phyloP scores from a whole-genome alignment of 176 grass and related monocot species.

The bread wheat (Triticum aestivum) region IWGSC_CS_RefSeq_v2.1 NC_057800.1:430657853-430658352 shows the following conservation, averaged over 20 bases:
- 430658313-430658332: slow-evolving; percentile 15
- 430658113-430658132: slow-evolving; percentile 3
- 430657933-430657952: slow-evolving; percentile 22
- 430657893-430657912: slow-evolving; percentile 16
- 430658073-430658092: slow-evolving; percentile 9
- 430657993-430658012: slow-evolving; percentile 22
- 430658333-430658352: slow-evolving; percentile 25
- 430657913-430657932: slow-evolving; percentile 8
- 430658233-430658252: slow-evolving; percentile 18
- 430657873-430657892: slow-evolving; percentile 23
- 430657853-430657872: slow-evolving; percentile 14
- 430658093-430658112: slow-evolving; percentile 21
- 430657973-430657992: slow-evolving; percentile 14
- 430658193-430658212: slow-evolving; percentile 9
- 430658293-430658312: slow-evolving; percentile 14
- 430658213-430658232: slow-evolving; percentile 12
- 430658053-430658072: slow-evolving; percentile 12
- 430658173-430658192: slow-evolving; percentile 8
- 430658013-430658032: slow-evolving; percentile 13
- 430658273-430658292: slow-evolving; percentile 1
- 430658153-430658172: slow-evolving; percentile 21
- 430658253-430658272: slow-evolving; percentile 19
- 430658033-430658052: slow-evolving; percentile 21
- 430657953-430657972: slow-evolving; percentile 2
- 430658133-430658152: background rate